Evolutionary conservation across 148 eudicot species (phyloP).

Genomic region (Heliamphora exappendiculata): DNA sequence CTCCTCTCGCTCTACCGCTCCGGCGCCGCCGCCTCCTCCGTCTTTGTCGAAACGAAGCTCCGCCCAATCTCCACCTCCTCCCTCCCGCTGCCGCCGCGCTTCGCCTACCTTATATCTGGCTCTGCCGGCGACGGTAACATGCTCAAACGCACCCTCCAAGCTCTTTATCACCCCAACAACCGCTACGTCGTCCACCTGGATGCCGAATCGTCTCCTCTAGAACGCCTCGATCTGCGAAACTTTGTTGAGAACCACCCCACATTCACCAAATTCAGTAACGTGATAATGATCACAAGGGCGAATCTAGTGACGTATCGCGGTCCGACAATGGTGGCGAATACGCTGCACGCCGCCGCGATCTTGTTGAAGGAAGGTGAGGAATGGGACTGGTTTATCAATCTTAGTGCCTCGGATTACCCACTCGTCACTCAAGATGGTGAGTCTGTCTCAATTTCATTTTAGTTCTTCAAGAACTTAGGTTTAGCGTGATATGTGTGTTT

Average conservation of each 20-base stretch:
- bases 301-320: conserved; percentile 88
- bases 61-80: conserved; percentile 35
- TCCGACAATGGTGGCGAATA: conserved; percentile 81
- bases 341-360: conserved; percentile 83
- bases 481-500: not conserved
- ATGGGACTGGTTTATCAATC: conserved; percentile 98
- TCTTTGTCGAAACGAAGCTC: conserved; percentile 72
- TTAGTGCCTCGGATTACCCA: conserved; percentile 92
- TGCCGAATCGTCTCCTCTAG: conserved; percentile 54
- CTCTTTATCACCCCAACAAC: conserved; percentile 73
- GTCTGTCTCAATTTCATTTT: conserved; percentile 1
- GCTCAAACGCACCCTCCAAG: conserved; percentile 61
- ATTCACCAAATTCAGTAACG: conserved; percentile 54
- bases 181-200: conserved; percentile 75
- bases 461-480: not conserved
- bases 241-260: conserved; percentile 39
- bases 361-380: conserved; percentile 54
- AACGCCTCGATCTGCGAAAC: conserved; percentile 55
- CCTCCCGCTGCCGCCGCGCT: conserved; percentile 56
- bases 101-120: conserved; percentile 76
- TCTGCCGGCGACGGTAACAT: conserved; percentile 65
- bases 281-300: conserved; percentile 56
- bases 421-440: conserved; percentile 91
- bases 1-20: conserved; percentile 27
- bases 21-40: conserved; percentile 25